These are phyloP conservation scores for Chlamydomonas incerta DNA, from an alignment of 139 green algal genomes.

Conservation along the genomic window DNA sequence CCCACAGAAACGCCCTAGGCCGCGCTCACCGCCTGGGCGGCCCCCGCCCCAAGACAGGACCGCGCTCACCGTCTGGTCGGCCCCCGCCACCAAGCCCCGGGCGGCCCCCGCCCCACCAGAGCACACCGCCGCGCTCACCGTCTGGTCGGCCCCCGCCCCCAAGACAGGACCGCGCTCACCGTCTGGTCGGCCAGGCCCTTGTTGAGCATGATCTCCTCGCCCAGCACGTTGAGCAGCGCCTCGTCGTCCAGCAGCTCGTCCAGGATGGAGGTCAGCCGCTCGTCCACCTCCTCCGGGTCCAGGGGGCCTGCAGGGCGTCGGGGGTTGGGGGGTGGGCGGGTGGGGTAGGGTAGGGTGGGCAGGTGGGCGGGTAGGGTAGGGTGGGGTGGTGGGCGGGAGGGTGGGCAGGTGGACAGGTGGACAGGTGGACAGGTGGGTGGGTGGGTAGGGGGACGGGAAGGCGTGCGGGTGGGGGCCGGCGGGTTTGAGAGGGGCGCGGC, in stretches of 20 bases:
- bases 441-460: no score
- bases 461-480: no score
- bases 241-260: conserved; percentile 29
- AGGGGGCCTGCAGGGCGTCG: background rate
- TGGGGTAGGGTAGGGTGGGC: background rate
- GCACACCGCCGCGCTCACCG: background rate
- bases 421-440: no score
- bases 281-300: background rate
- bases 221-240: conserved; percentile 27
- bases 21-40: no score
- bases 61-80: background rate
- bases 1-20: no score
- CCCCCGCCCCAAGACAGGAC: background rate
- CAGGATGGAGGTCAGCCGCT: conserved; percentile 1
- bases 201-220: conserved; percentile 19
- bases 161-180: background rate
- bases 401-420: no score
- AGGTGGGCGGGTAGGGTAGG: background rate
- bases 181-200: background rate
- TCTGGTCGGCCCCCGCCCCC: no score
- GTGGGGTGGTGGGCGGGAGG: no score
- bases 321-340: background rate
- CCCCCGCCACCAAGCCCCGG: no score
- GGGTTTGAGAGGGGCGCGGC: no score
- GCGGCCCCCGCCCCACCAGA: background rate